Percentiles rank a stretch among this genome's conserved stretches.
phyloP scores from a whole-genome alignment of 805 yeast species.

The Jamesozyma rosinii region DNA sequence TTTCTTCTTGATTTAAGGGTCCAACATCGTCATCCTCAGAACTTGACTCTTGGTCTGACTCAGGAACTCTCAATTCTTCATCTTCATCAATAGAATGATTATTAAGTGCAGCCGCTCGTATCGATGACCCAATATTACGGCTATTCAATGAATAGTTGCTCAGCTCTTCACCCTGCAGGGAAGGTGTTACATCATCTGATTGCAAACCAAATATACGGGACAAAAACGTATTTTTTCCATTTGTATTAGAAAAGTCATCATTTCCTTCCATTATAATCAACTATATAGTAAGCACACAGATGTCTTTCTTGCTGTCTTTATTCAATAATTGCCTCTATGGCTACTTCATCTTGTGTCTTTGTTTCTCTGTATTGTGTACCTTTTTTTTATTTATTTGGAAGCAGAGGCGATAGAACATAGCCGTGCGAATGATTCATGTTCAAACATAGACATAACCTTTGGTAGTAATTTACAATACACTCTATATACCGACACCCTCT shows the following conservation, averaged over 20 bases:
- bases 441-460: too few species aligned
- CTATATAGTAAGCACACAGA: too few species aligned
- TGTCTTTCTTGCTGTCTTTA: too few species aligned
- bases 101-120: neutral
- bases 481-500: too few species aligned
- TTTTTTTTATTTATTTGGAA: too few species aligned
- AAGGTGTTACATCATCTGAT: conserved; percentile 22
- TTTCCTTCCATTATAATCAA: conserved; percentile 1
- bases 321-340: too few species aligned
- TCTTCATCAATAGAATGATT: neutral
- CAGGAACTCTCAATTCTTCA: conserved; percentile 23
- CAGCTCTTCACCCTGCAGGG: conserved; percentile 24
- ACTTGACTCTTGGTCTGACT: conserved; percentile 28
- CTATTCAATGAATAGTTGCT: conserved; percentile 13
- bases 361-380: neutral
- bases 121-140: neutral
- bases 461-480: too few species aligned
- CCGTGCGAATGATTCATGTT: too few species aligned
- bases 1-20: neutral
- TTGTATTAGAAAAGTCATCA: neutral
- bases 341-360: too few species aligned
- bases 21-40: conserved; percentile 20
- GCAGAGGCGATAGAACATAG: too few species aligned
- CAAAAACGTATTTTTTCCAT: conserved; percentile 23
- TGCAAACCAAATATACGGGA: conserved; percentile 30